phyloP scores from a whole-genome alignment of 257 asterid genomes.

The Cruciata laevipes region DNA sequence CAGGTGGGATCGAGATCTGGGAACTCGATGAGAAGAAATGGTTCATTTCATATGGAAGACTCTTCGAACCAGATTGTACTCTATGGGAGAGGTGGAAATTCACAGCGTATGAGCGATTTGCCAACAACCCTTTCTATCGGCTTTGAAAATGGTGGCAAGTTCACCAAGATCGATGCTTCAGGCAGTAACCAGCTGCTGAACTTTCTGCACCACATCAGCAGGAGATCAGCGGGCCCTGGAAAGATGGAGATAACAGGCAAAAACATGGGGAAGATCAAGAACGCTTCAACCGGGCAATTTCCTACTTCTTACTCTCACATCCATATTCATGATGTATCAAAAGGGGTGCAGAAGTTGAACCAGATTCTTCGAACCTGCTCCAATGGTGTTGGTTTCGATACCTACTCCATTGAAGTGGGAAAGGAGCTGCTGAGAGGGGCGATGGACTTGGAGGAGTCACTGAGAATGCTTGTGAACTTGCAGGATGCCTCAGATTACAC shows the following conservation, averaged over 20 bases:
- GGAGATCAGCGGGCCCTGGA: constrained; percentile 38
- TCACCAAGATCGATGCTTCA: constrained; percentile 34
- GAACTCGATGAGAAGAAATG: constrained; percentile 35
- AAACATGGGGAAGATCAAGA: constrained; percentile 21
- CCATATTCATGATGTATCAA: constrained; percentile 65
- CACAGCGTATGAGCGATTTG: constrained; percentile 43
- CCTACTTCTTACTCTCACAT: constrained; percentile 43
- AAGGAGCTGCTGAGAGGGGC: constrained; percentile 76
- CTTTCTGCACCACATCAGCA: constrained; percentile 56
- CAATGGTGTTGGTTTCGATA: constrained; percentile 50
- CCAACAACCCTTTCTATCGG: constrained; percentile 65
- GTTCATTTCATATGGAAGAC: constrained; percentile 31
- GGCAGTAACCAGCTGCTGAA: constrained; percentile 49
- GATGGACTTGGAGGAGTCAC: constrained; percentile 70
- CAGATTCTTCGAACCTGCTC: constrained; percentile 60
- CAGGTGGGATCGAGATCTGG: constrained; percentile 47
- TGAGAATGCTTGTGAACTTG: constrained; percentile 60
- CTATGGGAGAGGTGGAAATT: constrained; percentile 41
- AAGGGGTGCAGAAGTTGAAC: constrained; percentile 70
- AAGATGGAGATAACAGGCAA: constrained; percentile 30
- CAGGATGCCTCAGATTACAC: constrained; percentile 51
- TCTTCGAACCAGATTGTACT: constrained; percentile 60
- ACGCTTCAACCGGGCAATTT: constrained; percentile 21
- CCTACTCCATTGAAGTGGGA: constrained; percentile 65
- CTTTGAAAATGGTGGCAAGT: constrained; percentile 54